Percentiles rank a stretch among this genome's conserved stretches.
Evolutionary conservation across 163 green algal species (phyloP).

Genomic region (Scenedesmus sp.): DNA sequence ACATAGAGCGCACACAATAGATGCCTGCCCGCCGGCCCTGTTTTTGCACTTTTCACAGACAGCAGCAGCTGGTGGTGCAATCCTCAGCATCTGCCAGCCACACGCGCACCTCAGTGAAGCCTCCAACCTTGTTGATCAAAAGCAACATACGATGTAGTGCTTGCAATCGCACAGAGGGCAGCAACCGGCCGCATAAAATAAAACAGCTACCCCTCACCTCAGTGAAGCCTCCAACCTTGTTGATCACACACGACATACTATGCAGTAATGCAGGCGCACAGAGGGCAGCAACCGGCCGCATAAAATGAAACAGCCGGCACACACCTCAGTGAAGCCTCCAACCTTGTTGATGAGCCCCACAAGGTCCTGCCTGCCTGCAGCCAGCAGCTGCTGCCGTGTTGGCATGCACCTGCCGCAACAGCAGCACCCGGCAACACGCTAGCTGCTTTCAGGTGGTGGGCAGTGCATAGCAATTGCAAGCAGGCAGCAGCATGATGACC

Average conservation of each 20-base stretch:
- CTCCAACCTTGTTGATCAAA: no score
- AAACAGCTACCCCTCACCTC: not conserved
- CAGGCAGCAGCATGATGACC: not conserved
- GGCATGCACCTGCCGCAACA: slow-evolving; percentile 32
- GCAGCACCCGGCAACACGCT: not conserved
- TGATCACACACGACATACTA: not conserved
- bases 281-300: not conserved
- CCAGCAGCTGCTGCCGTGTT: slow-evolving; percentile 27
- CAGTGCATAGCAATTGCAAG: not conserved
- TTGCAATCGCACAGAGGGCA: not conserved
- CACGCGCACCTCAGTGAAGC: not conserved
- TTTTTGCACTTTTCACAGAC: not conserved
- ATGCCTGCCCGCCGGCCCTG: no score
- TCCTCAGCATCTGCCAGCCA: no score
- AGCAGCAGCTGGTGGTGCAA: no score
- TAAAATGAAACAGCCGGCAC: no score
- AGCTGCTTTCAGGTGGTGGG: not conserved
- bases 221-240: slow-evolving; percentile 31
- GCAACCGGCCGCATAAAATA: not conserved
- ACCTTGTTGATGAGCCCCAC: not conserved
- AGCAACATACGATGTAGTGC: no score
- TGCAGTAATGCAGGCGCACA: no score
- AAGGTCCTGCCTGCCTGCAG: slow-evolving; percentile 24
- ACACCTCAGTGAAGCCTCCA: slow-evolving; percentile 43
- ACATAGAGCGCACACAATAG: no score